A percentile compares a stretch with the other conserved stretches of the same genome.
These are phyloP conservation scores for Oryza glumipatula DNA, from an alignment of 176 grass and related monocot species.

Conservation along the genomic window DNA sequence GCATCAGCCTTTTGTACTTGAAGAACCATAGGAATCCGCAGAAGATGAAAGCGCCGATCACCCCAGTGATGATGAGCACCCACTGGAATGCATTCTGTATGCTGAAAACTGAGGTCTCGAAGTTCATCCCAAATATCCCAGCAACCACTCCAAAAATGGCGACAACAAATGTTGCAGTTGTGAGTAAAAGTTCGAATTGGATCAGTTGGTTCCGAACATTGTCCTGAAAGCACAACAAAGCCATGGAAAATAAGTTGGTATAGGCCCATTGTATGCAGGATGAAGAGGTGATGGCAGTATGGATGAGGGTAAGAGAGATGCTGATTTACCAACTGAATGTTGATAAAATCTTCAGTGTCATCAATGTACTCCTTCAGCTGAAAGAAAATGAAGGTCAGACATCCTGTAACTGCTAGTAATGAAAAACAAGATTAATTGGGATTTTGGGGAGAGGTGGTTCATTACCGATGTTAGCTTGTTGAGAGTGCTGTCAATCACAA, in stretches of 20 bases:
- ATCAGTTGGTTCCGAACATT: conserved; percentile 96
- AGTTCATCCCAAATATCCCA: conserved; percentile 97
- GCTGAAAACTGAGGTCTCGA: conserved; percentile 56
- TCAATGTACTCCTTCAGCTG: conserved; percentile 98
- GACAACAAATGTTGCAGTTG: conserved; percentile 85
- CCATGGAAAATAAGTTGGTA: not conserved
- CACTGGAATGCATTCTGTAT: conserved; percentile 77
- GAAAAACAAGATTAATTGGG: not conserved
- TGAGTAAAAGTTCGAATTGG: conserved; percentile 87
- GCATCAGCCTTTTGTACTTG: conserved; percentile 80
- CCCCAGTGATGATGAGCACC: conserved; percentile 57
- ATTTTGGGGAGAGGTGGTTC: not conserved
- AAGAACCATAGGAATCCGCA: conserved; percentile 82
- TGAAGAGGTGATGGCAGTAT: not conserved
- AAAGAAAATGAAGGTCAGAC: conserved; percentile 38
- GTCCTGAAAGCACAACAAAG: conserved; percentile 50
- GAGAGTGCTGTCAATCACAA: conserved; percentile 90
- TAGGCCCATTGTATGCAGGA: not conserved
- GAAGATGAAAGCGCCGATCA: conserved; percentile 66
- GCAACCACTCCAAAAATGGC: conserved; percentile 87
- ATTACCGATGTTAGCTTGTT: conserved; percentile 97
- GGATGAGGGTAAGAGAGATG: conserved; percentile 15
- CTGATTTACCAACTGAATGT: conserved; percentile 88
- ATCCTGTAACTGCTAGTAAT: not conserved
- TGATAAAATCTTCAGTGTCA: conserved; percentile 99